Evolutionary conservation across 2,329 filamentous ascomycete genomes (phyloP).

Genomic region (Paecilomyces variotii): DNA sequence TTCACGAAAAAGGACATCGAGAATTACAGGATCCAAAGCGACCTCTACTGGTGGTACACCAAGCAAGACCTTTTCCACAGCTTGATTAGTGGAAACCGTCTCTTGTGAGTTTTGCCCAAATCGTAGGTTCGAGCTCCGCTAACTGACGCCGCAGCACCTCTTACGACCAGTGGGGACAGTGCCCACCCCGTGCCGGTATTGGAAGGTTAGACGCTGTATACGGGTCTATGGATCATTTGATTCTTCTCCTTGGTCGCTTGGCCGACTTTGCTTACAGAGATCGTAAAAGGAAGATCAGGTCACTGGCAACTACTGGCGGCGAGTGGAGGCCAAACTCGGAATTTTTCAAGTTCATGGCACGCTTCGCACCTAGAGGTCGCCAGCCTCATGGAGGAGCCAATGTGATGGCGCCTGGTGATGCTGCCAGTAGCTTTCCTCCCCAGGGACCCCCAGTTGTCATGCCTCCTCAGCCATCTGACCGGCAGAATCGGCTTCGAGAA

Average conservation of each 20-base stretch:
- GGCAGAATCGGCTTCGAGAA: conserved; percentile 6
- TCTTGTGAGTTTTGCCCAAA: conserved; percentile 59
- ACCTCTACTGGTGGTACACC: conserved; percentile 92
- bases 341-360: conserved; percentile 34
- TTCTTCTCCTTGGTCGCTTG: conserved; percentile 72
- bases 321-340: conserved; percentile 48
- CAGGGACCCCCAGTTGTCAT: not conserved
- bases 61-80: conserved; percentile 93
- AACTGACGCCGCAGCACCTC: conserved; percentile 53
- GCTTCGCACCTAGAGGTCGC: conserved; percentile 12
- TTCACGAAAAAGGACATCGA: conserved; percentile 58
- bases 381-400: conserved; percentile 5
- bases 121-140: conserved; percentile 4
- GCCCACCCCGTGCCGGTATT: conserved; percentile 73
- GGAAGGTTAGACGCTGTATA: conserved; percentile 72
- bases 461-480: conserved; percentile 4
- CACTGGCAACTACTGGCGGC: conserved; percentile 51
- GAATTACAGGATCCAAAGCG: conserved; percentile 70
- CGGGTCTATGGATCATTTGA: conserved; percentile 80
- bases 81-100: conserved; percentile 72
- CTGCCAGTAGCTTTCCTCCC: not conserved
- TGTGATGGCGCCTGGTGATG: not conserved
- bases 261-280: conserved; percentile 73
- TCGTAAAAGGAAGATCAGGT: conserved; percentile 65
- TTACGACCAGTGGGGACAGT: conserved; percentile 74